Conservation (phyloP, 2,329 filamentous ascomycete genomes). For the Emergomyces pasteurianus region DNA sequence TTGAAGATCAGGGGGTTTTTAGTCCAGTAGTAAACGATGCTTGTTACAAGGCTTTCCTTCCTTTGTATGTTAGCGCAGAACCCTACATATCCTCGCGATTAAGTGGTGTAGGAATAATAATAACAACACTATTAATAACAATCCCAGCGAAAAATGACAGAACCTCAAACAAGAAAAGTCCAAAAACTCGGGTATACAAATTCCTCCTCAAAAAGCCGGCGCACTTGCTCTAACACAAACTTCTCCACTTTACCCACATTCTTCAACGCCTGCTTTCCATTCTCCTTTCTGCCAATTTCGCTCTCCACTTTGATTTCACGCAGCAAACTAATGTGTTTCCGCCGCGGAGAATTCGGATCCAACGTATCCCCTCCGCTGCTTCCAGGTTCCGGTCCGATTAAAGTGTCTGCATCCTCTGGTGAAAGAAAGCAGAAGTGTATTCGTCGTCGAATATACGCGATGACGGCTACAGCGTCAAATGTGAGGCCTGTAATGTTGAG, state of each 20-base stretch:
- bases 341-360: conserved; percentile 16
- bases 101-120: no score
- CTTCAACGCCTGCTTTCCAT: conserved; percentile 87
- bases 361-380: conserved; percentile 13
- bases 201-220: conserved; percentile 95
- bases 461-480: conserved; percentile 87
- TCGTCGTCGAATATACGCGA: conserved; percentile 79
- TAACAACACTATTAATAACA: no score
- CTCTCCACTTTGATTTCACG: conserved; percentile 95
- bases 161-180: conserved; percentile 72
- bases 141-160: no score
- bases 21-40: no score
- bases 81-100: no score
- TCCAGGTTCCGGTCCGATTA: conserved; percentile 39
- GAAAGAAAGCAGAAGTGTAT: conserved; percentile 92
- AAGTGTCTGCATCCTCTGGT: conserved; percentile 74
- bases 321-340: conserved; percentile 59
- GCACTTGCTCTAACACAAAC: conserved; percentile 92
- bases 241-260: conserved; percentile 98
- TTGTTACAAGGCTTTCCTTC: no score
- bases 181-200: conserved; percentile 98
- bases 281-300: conserved; percentile 87
- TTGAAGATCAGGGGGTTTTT: no score
- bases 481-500: conserved; percentile 89
- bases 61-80: no score